Evolutionary conservation across 306 rosid species (phyloP).

Genomic region (Astragalus membranaceus): DNA sequence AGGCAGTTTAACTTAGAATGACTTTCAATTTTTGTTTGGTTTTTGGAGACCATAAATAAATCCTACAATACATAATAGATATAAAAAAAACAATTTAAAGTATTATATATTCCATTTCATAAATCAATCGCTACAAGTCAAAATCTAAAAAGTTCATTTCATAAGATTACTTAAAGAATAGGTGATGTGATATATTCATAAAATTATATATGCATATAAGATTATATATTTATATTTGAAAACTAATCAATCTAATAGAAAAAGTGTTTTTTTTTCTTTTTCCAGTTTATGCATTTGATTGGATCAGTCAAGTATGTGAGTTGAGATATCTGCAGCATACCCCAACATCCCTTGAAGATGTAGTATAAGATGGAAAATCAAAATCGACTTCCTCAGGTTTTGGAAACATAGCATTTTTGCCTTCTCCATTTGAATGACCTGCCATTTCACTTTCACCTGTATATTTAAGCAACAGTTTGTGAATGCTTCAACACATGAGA

Average conservation of each 20-base stretch:
- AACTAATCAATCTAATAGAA: neutral
- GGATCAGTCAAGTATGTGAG: neutral
- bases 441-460: conserved; percentile 36
- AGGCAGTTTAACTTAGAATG: neutral
- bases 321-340: conserved; percentile 32
- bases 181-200: neutral
- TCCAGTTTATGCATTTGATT: neutral
- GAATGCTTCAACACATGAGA: conserved; percentile 1
- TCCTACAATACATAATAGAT: neutral
- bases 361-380: conserved; percentile 33
- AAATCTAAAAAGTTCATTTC: too few relatives aligned
- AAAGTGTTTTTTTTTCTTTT: neutral
- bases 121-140: neutral
- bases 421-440: conserved; percentile 32
- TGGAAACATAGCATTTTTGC: conserved; percentile 35
- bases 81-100: neutral
- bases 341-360: conserved; percentile 41
- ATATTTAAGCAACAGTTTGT: conserved; percentile 2
- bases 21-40: neutral
- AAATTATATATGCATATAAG: neutral
- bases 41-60: neutral
- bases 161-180: neutral
- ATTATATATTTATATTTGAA: neutral
- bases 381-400: conserved; percentile 64
- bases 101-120: neutral